Evolutionary conservation across 1,284 basidiomycete species (phyloP).

Genomic region (Gymnopus androsaceus): DNA sequence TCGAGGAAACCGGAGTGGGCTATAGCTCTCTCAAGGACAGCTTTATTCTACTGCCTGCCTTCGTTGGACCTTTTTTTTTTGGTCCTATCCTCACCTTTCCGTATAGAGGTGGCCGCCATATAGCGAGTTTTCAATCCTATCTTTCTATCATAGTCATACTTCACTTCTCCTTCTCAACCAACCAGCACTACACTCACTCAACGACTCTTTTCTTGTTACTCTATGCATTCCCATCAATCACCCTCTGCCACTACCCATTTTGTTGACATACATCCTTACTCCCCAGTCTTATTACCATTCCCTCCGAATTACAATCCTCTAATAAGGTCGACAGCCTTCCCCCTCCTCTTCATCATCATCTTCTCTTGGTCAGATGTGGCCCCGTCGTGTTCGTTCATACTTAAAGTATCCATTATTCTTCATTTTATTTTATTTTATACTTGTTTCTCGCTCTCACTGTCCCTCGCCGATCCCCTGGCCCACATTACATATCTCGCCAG

Average conservation of each 20-base stretch:
- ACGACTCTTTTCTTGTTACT: conserved; percentile 38
- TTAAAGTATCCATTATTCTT: conserved; percentile 66
- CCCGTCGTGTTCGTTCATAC: conserved; percentile 54
- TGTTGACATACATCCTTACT: conserved; percentile 31
- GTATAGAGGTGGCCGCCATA: conserved; percentile 25
- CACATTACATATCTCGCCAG: conserved; percentile 21
- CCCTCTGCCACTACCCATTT: conserved; percentile 33
- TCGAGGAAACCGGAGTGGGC: not conserved
- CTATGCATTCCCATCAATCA: conserved; percentile 51
- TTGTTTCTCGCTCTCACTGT: conserved; percentile 14
- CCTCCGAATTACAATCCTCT: conserved; percentile 7
- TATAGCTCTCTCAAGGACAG: conserved; percentile 36
- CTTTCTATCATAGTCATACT: conserved; percentile 6
- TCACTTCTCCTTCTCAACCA: conserved; percentile 27
- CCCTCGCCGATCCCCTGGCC: conserved; percentile 20
- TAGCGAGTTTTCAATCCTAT: conserved; percentile 6
- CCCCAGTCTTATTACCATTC: too few relatives aligned
- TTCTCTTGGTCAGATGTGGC: conserved; percentile 29
- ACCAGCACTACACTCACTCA: conserved; percentile 34
- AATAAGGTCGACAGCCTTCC: conserved; percentile 28
- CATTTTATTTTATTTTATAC: conserved; percentile 64
- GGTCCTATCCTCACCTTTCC: conserved; percentile 29
- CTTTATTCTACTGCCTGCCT: conserved; percentile 34
- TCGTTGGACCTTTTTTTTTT: conserved; percentile 33
- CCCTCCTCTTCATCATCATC: conserved; percentile 15